Base-by-base conservation (phyloP, 2,329 filamentous ascomycete genomes). In the Neurospora sp. region DNA sequence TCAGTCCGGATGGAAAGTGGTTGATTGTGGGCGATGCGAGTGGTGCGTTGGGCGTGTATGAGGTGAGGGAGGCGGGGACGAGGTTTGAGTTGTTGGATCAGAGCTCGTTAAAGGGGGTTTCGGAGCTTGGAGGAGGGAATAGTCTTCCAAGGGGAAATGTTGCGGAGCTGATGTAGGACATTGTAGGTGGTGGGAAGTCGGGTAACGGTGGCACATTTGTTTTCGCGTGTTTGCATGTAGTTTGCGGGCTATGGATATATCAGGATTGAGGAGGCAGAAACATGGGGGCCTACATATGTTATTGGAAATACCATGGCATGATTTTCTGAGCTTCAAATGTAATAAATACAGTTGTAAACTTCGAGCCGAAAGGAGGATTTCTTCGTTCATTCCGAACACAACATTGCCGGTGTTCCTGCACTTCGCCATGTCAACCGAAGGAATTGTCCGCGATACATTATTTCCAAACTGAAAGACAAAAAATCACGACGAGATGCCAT, bases 41-140 rank as follows among this genome's bases (percentile, higher is more conserved):
- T 12, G 74, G 74, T 0, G 68, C 46, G 0, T 66, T 75, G 11
- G 74, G 74, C 3, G 71, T 74, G 11, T 76, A 75, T 67, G 68
- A 73, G 46, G 70, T 75, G 0, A 67, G 39, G 11, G 70, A 73
- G 62, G 66, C 36, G n/a, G 73, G 46, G 62, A 38, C 57, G 23
- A 70, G 66, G 67, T 73, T 70, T 68, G 73, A 74, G 67, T 17
- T 74, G 19, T 67, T 69, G 19, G 68, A 69, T n/a, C 67, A 28
- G 43, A 41, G 67, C 36, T 57, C 39, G 8, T 33, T 68, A 3
- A n/a, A 40, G 41, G 40, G 40, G 4, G n/a, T 62, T 38, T 57
- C 17, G 67, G 67, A 52, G 33, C n/a, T 28, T 23, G 28, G 23
- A n/a, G 39, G 38, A 28, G 11, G 23, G 33, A 36, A 36, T 12